These are phyloP conservation scores for Globisporangium emineosum DNA, from an alignment of 352 stramenopile genomes.

Conservation along the genomic window DNA sequence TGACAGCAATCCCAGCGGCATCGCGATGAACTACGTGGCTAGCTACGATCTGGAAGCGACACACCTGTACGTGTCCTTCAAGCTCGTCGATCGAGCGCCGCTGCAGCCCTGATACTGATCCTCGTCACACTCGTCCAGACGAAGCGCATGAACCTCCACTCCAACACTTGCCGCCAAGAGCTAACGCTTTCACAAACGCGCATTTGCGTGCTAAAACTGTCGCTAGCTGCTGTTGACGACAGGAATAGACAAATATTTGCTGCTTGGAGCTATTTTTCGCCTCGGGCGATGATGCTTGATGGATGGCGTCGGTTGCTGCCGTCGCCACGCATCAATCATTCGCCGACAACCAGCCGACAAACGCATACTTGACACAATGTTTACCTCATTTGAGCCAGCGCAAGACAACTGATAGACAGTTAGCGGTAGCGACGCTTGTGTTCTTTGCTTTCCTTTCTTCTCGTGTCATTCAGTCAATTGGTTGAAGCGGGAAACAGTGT, in stretches of 20 bases:
- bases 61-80: neutral
- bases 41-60: neutral
- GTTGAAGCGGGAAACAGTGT: too few relatives aligned
- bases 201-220: neutral
- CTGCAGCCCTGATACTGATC: neutral
- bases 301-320: neutral
- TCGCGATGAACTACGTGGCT: neutral
- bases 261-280: neutral
- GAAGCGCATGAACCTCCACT: slow-evolving; percentile 6
- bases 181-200: neutral
- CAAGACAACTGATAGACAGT: neutral
- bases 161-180: neutral
- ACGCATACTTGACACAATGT: neutral
- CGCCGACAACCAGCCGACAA: neutral
- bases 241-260: neutral
- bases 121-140: neutral
- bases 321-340: neutral
- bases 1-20: neutral
- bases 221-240: neutral
- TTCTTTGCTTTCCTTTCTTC: too few relatives aligned
- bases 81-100: neutral
- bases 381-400: neutral
- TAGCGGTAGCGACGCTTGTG: too few relatives aligned
- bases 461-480: too few relatives aligned
- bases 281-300: too few relatives aligned